Evolutionary conservation across 768 basidiomycete species (phyloP), one percentile per base, ranked within the genome.

Genomic region (Rhodotorula sphaerocarpa): DNA sequence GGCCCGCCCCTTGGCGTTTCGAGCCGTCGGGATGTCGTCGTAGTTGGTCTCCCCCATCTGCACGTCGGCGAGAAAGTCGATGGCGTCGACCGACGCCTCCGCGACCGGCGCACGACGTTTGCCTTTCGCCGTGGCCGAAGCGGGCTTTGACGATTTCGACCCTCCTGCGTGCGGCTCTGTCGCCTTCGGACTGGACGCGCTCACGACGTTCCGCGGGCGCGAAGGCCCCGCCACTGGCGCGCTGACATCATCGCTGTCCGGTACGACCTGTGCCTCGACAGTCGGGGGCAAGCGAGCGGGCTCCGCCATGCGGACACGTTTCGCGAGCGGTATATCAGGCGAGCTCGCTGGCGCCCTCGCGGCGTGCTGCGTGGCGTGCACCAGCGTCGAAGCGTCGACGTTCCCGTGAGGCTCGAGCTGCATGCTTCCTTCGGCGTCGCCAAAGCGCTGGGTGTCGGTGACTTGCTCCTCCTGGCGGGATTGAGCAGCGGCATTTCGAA

Each of bases 181-280:
- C 18, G 7, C 47, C 36, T 41, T 41, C 20, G 23, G 20, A 15
- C 28, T 20, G 23, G 36, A 33, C 10, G 30, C 30, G 16, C 11
- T 27, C 18, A 21, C 48, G 20, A 18, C 23, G 9, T 5, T 10
- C 20, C 30, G 11, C 27, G 7, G 54, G 44, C 45, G 21, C 3
- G 55, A 31, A 23, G 18, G 42, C 23, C 9, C 5, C 1, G 41
- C 39, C 15, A 33, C 47, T 28, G 43, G 44, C 63, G 36, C 33
- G 66, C 73, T 64, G 73, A 76, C 55, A 76, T 81, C 23, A 84
- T 77, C 66, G 84, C 80, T 34, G 81, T 63, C 62, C 5, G 67
- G 59, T 0, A 64, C 55, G 15, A 44, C 33, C 0, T 51, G 36
- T 16, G 36, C 36, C 36, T 9, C 9, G 16, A 39, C 10, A 16